These are phyloP conservation scores for Poa pratensis DNA, from an alignment of 176 grass and related monocot genomes.

Conservation along the genomic window DNA sequence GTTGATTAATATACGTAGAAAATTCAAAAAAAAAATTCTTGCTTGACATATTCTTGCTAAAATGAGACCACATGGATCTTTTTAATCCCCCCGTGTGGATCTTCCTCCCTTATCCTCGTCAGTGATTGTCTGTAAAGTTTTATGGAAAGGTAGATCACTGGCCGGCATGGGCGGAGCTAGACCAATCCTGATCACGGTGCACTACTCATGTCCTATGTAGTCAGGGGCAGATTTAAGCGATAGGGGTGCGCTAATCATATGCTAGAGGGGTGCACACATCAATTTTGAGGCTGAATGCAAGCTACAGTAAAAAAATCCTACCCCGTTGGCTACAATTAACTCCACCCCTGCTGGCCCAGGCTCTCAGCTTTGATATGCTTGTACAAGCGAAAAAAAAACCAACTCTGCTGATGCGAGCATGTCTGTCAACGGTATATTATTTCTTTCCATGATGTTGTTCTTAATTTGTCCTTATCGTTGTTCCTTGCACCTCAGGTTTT, in stretches of 20 bases:
- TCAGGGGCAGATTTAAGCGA: too few relatives aligned
- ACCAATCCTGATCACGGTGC: too few relatives aligned
- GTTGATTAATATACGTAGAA: too few relatives aligned
- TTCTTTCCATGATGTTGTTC: background rate
- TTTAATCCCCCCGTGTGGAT: background rate
- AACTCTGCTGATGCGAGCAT: background rate
- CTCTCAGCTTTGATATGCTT: background rate
- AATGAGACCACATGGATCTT: background rate
- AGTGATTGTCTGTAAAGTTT: background rate
- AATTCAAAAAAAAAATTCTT: background rate
- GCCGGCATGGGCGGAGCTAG: too few relatives aligned
- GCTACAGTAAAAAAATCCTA: too few relatives aligned
- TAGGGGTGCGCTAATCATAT: too few relatives aligned
- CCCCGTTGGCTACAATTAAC: too few relatives aligned
- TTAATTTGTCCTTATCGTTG: background rate
- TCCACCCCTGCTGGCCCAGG: too few relatives aligned
- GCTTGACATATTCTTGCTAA: background rate
- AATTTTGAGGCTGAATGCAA: too few relatives aligned
- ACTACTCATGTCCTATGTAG: too few relatives aligned
- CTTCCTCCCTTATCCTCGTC: background rate
- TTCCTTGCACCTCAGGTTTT: constrained; percentile 32
- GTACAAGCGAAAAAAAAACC: background rate
- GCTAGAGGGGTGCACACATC: too few relatives aligned
- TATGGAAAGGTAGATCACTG: background rate
- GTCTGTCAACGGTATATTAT: background rate